Percentiles rank a stretch among this genome's conserved stretches.
phyloP scores from a whole-genome alignment of 371 early-diverging fungal genomes.

The Dinochytrium kinnereticum region DNA sequence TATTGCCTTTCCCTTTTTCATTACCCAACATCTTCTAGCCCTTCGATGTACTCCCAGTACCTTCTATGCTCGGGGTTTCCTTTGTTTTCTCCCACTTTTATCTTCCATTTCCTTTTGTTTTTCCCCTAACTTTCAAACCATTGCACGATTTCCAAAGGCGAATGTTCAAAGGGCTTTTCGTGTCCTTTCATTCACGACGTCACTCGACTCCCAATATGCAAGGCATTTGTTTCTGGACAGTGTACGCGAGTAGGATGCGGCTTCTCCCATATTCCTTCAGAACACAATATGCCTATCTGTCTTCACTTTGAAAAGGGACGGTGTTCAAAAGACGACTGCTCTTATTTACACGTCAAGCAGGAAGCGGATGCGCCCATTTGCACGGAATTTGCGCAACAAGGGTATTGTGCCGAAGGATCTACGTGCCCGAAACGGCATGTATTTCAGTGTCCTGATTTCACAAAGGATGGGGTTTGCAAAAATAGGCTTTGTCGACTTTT shows the following conservation, averaged over 20 bases:
- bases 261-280: slow-evolving; percentile 52
- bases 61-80: not conserved
- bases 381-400: slow-evolving; percentile 51
- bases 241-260: slow-evolving; percentile 38
- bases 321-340: slow-evolving; percentile 49
- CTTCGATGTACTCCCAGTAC: not conserved
- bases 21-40: not conserved
- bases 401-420: slow-evolving; percentile 52
- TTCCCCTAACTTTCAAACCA: not conserved
- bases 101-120: not conserved
- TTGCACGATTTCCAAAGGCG: slow-evolving; percentile 26
- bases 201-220: slow-evolving; percentile 40
- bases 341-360: slow-evolving; percentile 53
- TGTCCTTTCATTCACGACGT: slow-evolving; percentile 50
- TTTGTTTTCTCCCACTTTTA: not conserved
- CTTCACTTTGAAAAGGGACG: slow-evolving; percentile 48
- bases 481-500: slow-evolving; percentile 45
- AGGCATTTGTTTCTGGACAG: slow-evolving; percentile 33
- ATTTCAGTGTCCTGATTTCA: slow-evolving; percentile 61
- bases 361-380: slow-evolving; percentile 52
- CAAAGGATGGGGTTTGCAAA: slow-evolving; percentile 48
- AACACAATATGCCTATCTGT: slow-evolving; percentile 54
- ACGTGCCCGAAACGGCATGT: slow-evolving; percentile 54
- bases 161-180: slow-evolving; percentile 34
- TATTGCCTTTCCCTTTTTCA: not conserved